Conservation (phyloP, 2,329 filamentous ascomycete species). For the Ophiobolus disseminans region DNA sequence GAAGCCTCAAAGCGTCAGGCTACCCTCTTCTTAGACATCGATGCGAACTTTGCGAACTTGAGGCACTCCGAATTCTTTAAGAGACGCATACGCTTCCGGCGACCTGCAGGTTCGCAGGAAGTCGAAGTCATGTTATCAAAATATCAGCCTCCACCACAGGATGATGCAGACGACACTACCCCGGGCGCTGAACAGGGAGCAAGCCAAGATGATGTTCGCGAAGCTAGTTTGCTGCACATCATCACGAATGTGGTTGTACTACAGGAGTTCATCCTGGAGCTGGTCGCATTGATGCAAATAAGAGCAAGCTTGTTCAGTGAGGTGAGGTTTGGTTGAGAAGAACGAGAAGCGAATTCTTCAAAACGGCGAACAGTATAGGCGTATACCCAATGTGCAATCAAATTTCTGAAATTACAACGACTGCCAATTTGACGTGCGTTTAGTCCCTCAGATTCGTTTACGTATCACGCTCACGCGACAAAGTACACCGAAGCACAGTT, state of each 20-base stretch:
- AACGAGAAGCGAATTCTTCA: conserved; percentile 5
- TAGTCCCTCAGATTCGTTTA: too few relatives aligned
- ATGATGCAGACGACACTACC: conserved; percentile 23
- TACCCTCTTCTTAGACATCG: conserved; percentile 44
- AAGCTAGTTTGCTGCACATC: conserved; percentile 57
- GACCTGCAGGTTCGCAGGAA: conserved; percentile 26
- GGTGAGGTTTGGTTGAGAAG: conserved; percentile 48
- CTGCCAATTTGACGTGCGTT: too few relatives aligned
- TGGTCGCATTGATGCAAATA: conserved; percentile 57
- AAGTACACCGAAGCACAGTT: background rate
- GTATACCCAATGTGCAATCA: conserved; percentile 26
- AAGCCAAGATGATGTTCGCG: conserved; percentile 40
- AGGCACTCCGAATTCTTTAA: conserved; percentile 44
- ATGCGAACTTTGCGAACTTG: conserved; percentile 40
- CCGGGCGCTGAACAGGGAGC: conserved; percentile 23
- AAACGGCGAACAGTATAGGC: background rate
- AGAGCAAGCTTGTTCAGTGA: conserved; percentile 58
- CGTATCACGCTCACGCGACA: too few relatives aligned
- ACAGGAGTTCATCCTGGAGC: conserved; percentile 59
- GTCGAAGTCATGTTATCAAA: conserved; percentile 46
- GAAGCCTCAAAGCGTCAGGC: conserved; percentile 38
- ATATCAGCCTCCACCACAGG: conserved; percentile 44
- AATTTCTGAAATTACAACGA: background rate
- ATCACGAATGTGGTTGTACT: conserved; percentile 59
- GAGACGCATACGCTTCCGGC: conserved; percentile 45